These are phyloP conservation scores for Nicotiana attenuata DNA, from an alignment of 257 asterid genomes.

Conservation along the genomic window DNA sequence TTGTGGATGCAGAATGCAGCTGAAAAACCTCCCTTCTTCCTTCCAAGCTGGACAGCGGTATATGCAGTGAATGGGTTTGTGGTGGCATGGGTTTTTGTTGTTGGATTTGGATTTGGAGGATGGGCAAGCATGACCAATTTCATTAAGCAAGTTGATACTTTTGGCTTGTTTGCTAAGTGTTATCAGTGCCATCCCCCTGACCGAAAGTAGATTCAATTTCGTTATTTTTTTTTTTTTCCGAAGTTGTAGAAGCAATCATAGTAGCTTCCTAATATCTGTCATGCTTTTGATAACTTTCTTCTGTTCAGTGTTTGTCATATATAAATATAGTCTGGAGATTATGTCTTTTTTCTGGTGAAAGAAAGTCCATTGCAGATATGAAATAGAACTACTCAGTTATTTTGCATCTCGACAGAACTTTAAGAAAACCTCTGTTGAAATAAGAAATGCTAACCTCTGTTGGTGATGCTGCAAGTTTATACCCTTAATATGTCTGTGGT, in stretches of 20 bases:
- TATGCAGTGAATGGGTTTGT: conserved; percentile 52
- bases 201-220: background rate
- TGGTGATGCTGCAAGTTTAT: too few species aligned
- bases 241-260: background rate
- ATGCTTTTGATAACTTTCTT: background rate
- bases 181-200: conserved; percentile 68
- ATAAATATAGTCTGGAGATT: background rate
- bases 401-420: too few species aligned
- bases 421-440: too few species aligned
- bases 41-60: conserved; percentile 83
- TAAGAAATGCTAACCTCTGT: too few species aligned
- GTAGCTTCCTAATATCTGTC: background rate
- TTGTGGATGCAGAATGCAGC: conserved; percentile 67
- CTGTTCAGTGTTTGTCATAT: background rate
- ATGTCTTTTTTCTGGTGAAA: background rate
- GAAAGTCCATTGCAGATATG: too few species aligned
- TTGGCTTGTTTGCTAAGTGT: conserved; percentile 78
- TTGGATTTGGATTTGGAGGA: conserved; percentile 91
- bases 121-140: conserved; percentile 87
- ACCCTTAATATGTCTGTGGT: too few species aligned
- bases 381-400: too few species aligned
- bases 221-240: background rate
- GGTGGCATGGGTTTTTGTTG: conserved; percentile 50
- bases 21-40: conserved; percentile 75
- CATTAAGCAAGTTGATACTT: conserved; percentile 58